Conservation (phyloP, 805 yeast species). For the Blastobotrys mokoenaii region DNA sequence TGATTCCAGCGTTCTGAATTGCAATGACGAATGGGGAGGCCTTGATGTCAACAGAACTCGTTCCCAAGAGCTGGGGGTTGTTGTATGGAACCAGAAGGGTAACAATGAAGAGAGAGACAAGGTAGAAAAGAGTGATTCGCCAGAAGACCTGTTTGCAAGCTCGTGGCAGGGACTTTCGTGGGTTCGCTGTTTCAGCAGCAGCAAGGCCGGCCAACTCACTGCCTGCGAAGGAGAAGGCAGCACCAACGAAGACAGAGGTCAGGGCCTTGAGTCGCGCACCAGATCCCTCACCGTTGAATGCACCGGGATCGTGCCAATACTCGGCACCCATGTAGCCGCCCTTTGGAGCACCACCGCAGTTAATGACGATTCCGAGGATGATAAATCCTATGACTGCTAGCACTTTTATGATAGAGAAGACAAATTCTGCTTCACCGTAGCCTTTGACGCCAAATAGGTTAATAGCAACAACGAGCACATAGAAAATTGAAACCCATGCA, state of each 20-base stretch:
- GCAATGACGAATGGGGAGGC: slow-evolving; percentile 75
- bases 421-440: slow-evolving; percentile 62
- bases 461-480: slow-evolving; percentile 39
- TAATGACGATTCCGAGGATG: slow-evolving; percentile 44
- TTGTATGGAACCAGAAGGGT: slow-evolving; percentile 69
- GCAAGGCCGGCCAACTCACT: slow-evolving; percentile 68
- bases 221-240: slow-evolving; percentile 72
- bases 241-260: slow-evolving; percentile 63
- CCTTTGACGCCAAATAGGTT: slow-evolving; percentile 50
- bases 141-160: slow-evolving; percentile 80
- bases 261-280: slow-evolving; percentile 48
- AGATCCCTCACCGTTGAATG: slow-evolving; percentile 36
- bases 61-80: slow-evolving; percentile 41
- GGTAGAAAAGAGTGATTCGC: slow-evolving; percentile 67
- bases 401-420: slow-evolving; percentile 50
- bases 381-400: slow-evolving; percentile 52
- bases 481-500: slow-evolving; percentile 51
- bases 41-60: slow-evolving; percentile 45
- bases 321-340: slow-evolving; percentile 48
- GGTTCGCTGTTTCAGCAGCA: slow-evolving; percentile 68
- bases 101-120: slow-evolving; percentile 45
- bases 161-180: slow-evolving; percentile 56
- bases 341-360: slow-evolving; percentile 49
- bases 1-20: slow-evolving; percentile 55
- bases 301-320: slow-evolving; percentile 57